These are phyloP conservation scores for Zancudomyces culisetae DNA, from an alignment of 371 early-diverging fungal species.

Conservation along the genomic window DNA sequence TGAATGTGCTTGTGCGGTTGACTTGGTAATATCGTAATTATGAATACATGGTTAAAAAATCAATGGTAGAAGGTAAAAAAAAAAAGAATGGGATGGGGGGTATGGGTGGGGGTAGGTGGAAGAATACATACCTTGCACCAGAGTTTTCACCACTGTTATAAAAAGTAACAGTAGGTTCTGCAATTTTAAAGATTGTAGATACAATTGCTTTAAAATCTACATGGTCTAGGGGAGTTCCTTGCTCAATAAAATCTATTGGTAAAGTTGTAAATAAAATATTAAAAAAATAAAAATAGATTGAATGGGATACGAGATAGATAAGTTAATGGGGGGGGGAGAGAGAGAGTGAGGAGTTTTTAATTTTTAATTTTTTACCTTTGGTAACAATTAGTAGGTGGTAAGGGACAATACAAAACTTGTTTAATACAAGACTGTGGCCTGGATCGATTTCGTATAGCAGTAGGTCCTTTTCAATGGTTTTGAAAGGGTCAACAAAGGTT, in stretches of 20 bases:
- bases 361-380: background rate
- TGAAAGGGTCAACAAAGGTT: conserved; percentile 1
- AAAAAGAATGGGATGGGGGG: background rate
- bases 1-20: conserved; percentile 26
- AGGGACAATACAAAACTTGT: conserved; percentile 25
- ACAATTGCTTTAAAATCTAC: conserved; percentile 18
- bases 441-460: background rate
- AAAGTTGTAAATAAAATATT: background rate
- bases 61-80: background rate
- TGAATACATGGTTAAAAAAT: too few species aligned
- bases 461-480: background rate
- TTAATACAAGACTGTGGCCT: conserved; percentile 15
- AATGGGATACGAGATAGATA: background rate
- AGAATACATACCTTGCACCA: conserved; percentile 7
- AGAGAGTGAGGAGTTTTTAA: too few species aligned
- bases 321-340: too few species aligned
- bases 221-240: conserved; percentile 15
- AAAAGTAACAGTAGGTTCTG: conserved; percentile 15
- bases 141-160: conserved; percentile 25
- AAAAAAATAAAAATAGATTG: background rate
- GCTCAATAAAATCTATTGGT: conserved; percentile 12
- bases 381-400: conserved; percentile 21
- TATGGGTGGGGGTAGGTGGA: too few species aligned
- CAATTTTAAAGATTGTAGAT: conserved; percentile 3
- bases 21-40: too few species aligned